Percentiles rank a stretch among this genome's conserved stretches.
phyloP scores from a whole-genome alignment of 768 basidiomycete genomes.

The Strobilomyces confusus region DNA sequence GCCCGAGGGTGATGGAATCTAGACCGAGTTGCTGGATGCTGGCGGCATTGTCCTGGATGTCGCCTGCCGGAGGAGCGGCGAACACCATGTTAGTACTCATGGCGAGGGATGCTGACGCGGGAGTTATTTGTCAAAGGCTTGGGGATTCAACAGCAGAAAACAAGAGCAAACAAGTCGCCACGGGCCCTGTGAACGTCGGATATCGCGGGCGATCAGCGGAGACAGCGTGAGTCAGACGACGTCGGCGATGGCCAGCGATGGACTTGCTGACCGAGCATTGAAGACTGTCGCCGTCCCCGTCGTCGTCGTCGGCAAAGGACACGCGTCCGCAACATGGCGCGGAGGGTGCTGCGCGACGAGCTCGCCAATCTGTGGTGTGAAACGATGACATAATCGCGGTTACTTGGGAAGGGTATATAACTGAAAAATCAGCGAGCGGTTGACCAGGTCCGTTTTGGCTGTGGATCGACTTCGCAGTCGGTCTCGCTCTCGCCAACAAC shows the following conservation, averaged over 20 bases:
- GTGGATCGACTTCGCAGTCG: conserved; percentile 47
- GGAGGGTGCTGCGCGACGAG: conserved; percentile 3
- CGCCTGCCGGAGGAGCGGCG: conserved; percentile 25
- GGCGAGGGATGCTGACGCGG: neutral
- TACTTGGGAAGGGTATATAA: conserved; percentile 20
- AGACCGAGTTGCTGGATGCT: conserved; percentile 41
- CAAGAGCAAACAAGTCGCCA: conserved; percentile 11
- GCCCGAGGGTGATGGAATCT: conserved; percentile 78
- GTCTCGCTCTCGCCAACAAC: conserved; percentile 37
- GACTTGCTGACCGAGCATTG: conserved; percentile 11
- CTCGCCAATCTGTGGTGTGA: conserved; percentile 14
- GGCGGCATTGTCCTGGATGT: conserved; percentile 30
- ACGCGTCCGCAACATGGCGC: conserved; percentile 9
- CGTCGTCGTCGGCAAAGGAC: conserved; percentile 10
- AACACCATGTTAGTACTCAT: conserved; percentile 34
- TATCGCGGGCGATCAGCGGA: conserved; percentile 6
- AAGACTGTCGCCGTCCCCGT: neutral
- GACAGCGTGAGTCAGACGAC: conserved; percentile 6
- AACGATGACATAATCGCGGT: conserved; percentile 22
- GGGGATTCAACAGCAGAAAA: conserved; percentile 24
- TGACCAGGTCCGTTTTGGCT: conserved; percentile 32
- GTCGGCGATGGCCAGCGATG: conserved; percentile 23
- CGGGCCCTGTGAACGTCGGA: neutral
- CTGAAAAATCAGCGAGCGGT: conserved; percentile 18
- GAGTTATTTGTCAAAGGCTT: conserved; percentile 26